These are phyloP conservation scores for Marasmius fiardii DNA, from an alignment of 1,284 basidiomycete genomes.

Conservation along the genomic window DNA sequence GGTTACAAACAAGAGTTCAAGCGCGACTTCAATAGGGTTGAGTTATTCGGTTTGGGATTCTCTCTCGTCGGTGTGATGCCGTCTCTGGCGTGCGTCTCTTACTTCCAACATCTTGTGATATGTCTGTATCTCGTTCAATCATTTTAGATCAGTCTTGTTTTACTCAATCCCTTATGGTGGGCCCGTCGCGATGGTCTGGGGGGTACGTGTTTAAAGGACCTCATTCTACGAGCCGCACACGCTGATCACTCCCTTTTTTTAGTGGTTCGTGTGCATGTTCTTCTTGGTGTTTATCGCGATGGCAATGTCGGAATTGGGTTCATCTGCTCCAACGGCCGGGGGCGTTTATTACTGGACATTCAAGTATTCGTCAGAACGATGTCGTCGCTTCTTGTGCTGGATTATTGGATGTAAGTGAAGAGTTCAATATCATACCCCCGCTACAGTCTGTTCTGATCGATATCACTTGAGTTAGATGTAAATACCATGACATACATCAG, in stretches of 20 bases:
- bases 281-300: constrained; percentile 19
- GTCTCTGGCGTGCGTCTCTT: constrained; percentile 19
- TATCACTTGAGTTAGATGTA: too few relatives aligned
- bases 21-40: constrained; percentile 32
- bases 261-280: constrained; percentile 19
- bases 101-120: background rate
- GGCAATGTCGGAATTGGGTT: constrained; percentile 22
- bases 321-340: constrained; percentile 21
- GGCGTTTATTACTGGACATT: constrained; percentile 24
- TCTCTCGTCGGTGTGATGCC: constrained; percentile 23
- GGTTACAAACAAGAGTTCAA: constrained; percentile 54
- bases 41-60: constrained; percentile 21
- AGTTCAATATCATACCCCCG: too few relatives aligned
- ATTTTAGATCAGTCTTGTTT: constrained; percentile 54
- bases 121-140: background rate
- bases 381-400: constrained; percentile 19
- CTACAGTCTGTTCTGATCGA: too few relatives aligned
- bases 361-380: constrained; percentile 17
- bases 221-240: too few relatives aligned
- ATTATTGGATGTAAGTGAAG: constrained; percentile 20
- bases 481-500: constrained; percentile 72
- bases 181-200: constrained; percentile 19
- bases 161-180: constrained; percentile 35
- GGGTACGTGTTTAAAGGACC: constrained; percentile 8
- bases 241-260: too few relatives aligned